Evolutionary conservation across 805 yeast genomes (phyloP), one percentile per base, ranked within the genome.

Genomic region (Candida bentonensis): DNA sequence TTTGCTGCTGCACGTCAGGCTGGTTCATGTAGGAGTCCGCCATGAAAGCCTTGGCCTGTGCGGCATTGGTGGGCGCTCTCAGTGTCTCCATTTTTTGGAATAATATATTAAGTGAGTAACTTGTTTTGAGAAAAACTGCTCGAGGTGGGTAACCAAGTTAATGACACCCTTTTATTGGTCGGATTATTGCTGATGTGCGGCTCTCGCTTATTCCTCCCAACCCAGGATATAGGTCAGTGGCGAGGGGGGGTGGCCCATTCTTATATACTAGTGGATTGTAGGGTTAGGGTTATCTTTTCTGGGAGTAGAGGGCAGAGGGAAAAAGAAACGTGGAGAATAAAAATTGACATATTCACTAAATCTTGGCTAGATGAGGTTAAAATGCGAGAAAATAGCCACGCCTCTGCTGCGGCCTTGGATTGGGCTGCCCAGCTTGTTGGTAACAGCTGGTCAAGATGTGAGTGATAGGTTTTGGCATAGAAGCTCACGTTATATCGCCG

Each of bases 211-310:
- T n/a, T 30, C 36, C 17, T 30, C 36, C 36, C 36, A 30, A 30
- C 36, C 36, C 36, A 30, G 36, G 36, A 30, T 30, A 30, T 9
- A 30, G 11, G 17, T 11, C 17, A 11, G 17, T 4, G n/a, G 17
- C 36, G 36, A 30, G 17, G 36, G 36, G 36, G 20, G n/a, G 36
- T n/a, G 36, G 36, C 17, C 36, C 17, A 7, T 30, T 17, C 20
- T 30, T 30, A 30, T 30, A 30, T 30, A 30, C 36, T 30, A 30
- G 36, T 30, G 11, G 36, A 5, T 11, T 30, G 7, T 15, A 30
- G 36, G 36, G 36, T 30, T 30, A 30, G 36, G 36, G 36, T 30
- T 30, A 9, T n/a, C n/a, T n/a, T n/a, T n/a, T n/a, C n/a, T n/a
- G n/a, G n/a, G n/a, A n/a, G n/a, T n/a, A n/a, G n/a, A n/a, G n/a